Evolutionary conservation across 495 filamentous ascomycete species (phyloP), one percentile per base, ranked within the genome.

Genomic region (Podospora pseudoanserina): DNA sequence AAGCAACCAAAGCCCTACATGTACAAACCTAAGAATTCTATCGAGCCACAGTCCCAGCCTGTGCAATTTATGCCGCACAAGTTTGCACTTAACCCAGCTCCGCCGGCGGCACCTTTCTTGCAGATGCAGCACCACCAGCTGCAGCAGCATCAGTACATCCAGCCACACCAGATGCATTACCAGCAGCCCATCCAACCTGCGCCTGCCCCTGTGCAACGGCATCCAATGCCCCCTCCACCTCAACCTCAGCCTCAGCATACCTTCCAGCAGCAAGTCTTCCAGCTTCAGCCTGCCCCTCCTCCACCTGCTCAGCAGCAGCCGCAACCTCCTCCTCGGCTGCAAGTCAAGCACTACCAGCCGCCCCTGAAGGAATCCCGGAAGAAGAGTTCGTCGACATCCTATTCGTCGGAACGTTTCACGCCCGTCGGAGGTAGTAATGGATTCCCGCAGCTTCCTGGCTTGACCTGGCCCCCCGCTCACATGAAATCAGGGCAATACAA

Each of bases 1-100:
- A 78, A 68, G 58, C 74, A 64, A 75, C 66, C 82, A 55, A 85
- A 79, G 73, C 83, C 84, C n/a, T 86, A 86, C 62, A 76, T 80
- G 58, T 86, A 86, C 74, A 86, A 86, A 67, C 84, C 84, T n/a
- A 76, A 82, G 65, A 76, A 78, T 28, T 74, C 76, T 23, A 67
- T 76, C 9, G 72, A 72, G 71, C 74, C 78, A 67, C 70, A 56
- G 13, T 76, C 74, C 57, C 60, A 68, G 7, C 4, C 59, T 65
- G 74, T 73, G 60, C 77, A 72, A 66, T 83, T 78, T 63, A 74
- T 74, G 30, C 68, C 72, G 65, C 82, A 82, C 58, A 80, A 73
- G 70, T 80, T 81, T 71, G 73, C 73, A 64, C 79, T 73, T 63
- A 78, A 70, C 63, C 54, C 74, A 59, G 60, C 71, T 26, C 54